Evolutionary conservation across 2,329 filamentous ascomycete species (phyloP).

Genomic region (Fonsecaea erecta): DNA sequence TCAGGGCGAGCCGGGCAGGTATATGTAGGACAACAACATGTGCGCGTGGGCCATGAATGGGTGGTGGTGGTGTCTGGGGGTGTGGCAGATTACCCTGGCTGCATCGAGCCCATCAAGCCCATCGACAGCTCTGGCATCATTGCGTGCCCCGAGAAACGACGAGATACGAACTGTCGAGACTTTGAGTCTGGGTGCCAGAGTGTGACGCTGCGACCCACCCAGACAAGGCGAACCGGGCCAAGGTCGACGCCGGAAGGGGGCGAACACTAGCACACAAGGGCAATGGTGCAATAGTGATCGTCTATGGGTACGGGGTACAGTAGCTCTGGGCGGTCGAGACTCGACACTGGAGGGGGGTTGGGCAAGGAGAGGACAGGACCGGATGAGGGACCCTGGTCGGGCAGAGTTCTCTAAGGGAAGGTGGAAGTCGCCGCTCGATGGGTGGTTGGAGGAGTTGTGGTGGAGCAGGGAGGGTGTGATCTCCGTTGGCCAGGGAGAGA

Average conservation of each 20-base stretch:
- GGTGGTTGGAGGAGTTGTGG: conserved; percentile 6
- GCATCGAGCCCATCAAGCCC: neutral
- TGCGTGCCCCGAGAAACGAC: conserved; percentile 11
- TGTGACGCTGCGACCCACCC: conserved; percentile 23
- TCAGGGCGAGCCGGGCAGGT: conserved; percentile 2
- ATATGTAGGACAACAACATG: conserved; percentile 21
- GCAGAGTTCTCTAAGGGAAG: neutral
- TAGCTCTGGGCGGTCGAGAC: neutral
- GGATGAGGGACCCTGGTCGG: neutral
- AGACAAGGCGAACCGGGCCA: conserved; percentile 13
- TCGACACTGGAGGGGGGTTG: conserved; percentile 6
- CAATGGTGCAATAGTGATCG: conserved; percentile 1
- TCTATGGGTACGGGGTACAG: conserved; percentile 1
- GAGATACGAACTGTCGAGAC: conserved; percentile 15
- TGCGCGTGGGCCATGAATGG: neutral
- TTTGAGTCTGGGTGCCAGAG: neutral
- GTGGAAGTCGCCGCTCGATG: conserved; percentile 8
- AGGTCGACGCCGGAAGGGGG: neutral
- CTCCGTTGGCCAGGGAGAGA: conserved; percentile 2
- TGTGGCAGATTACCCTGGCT: neutral
- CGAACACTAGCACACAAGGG: neutral
- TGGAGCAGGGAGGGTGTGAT: conserved; percentile 16
- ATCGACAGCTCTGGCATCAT: conserved; percentile 16
- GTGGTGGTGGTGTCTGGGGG: neutral
- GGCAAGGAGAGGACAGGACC: neutral